Conservation (phyloP, 1,284 basidiomycete genomes). For the Quambalaria eucalypti region DNA sequence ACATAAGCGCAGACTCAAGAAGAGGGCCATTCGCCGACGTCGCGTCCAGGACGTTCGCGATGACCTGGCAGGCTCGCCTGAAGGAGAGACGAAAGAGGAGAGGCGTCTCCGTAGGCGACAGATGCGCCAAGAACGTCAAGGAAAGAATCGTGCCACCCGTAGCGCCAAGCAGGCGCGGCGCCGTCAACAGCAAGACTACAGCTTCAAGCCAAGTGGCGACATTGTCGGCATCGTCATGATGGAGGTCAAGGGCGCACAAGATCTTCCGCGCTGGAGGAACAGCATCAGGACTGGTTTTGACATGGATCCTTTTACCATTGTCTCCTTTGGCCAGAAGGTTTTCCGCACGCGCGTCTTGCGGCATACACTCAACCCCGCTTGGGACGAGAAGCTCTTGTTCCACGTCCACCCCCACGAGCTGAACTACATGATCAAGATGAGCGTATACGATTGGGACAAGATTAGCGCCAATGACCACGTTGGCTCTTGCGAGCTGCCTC, state of each 20-base stretch:
- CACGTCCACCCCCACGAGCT: conserved; percentile 83
- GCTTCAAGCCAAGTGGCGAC: conserved; percentile 62
- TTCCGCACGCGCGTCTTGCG: conserved; percentile 67
- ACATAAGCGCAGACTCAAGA: not conserved
- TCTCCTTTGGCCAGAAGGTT: conserved; percentile 79
- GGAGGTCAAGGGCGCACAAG: conserved; percentile 61
- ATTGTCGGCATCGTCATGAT: conserved; percentile 89
- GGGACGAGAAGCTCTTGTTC: conserved; percentile 93
- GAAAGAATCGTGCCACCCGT: too few species aligned
- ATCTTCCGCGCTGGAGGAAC: conserved; percentile 77
- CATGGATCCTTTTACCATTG: conserved; percentile 38
- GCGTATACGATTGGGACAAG: conserved; percentile 44
- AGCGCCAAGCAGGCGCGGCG: not conserved
- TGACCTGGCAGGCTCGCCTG: not conserved
- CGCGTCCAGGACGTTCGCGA: too few species aligned
- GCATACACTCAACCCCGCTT: conserved; percentile 66
- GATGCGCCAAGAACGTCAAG: not conserved
- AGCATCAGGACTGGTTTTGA: conserved; percentile 50
- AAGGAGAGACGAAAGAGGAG: not conserved
- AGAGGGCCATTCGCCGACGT: too few species aligned
- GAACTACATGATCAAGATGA: conserved; percentile 41
- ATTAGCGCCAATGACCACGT: conserved; percentile 42
- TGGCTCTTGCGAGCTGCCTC: conserved; percentile 20
- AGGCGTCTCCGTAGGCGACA: not conserved
- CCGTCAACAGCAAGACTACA: conserved; percentile 10